Evolutionary conservation across 2,329 filamentous ascomycete species (phyloP).

Genomic region (Xenosphaeropsis pyriputrescens): DNA sequence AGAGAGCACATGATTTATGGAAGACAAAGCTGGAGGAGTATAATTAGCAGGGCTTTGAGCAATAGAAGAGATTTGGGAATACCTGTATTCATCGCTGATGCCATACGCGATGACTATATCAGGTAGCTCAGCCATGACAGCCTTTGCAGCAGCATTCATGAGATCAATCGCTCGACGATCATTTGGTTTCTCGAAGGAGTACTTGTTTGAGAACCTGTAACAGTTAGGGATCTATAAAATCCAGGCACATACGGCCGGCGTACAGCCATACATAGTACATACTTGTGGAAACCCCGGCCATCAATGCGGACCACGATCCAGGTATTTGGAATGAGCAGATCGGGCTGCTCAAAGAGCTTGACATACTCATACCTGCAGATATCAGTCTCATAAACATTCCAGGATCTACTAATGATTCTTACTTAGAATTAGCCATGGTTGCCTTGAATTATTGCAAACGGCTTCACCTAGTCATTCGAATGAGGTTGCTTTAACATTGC

Average conservation of each 20-base stretch:
- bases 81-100: conserved; percentile 88
- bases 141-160: conserved; percentile 87
- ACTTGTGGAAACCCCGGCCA: conserved; percentile 92
- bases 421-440: conserved; percentile 7
- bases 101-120: conserved; percentile 85
- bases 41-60: neutral
- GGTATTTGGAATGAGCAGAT: conserved; percentile 72
- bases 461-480: too few relatives aligned
- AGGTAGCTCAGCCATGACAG: conserved; percentile 68
- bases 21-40: conserved; percentile 58
- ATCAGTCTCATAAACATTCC: neutral
- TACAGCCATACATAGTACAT: conserved; percentile 11
- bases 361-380: conserved; percentile 77
- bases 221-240: neutral
- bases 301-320: conserved; percentile 95
- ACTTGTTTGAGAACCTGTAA: conserved; percentile 62
- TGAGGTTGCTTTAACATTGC: too few relatives aligned
- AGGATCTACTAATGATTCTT: neutral
- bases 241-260: too few relatives aligned
- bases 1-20: conserved; percentile 67
- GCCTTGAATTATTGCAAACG: too few relatives aligned
- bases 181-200: conserved; percentile 84
- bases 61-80: conserved; percentile 5
- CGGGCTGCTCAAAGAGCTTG: conserved; percentile 71
- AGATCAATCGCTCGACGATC: conserved; percentile 75